Conservation (phyloP, 2,329 filamentous ascomycete genomes). For the Elsinoe ampelina region DNA sequence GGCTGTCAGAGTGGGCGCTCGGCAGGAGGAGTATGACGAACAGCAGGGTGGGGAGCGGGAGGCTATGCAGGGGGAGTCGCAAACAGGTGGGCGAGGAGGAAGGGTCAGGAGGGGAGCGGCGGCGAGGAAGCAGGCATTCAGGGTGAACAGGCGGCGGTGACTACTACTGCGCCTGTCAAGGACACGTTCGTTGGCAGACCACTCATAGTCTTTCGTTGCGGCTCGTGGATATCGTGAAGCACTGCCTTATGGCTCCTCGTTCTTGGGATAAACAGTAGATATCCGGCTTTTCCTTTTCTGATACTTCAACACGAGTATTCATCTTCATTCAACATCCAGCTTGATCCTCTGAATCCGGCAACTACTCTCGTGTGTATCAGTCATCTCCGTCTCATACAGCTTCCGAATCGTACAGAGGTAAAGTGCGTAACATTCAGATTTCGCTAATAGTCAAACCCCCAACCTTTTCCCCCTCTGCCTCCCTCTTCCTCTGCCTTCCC, state of each 20-base stretch:
- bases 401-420: background rate
- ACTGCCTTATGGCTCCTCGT: background rate
- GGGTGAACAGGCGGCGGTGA: too few species aligned
- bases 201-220: background rate
- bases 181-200: too few species aligned
- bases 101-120: too few species aligned
- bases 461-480: background rate
- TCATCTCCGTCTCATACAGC: too few species aligned
- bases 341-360: background rate
- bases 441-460: constrained; percentile 3
- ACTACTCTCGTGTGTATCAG: too few species aligned
- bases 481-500: background rate
- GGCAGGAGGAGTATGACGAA: too few species aligned
- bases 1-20: too few species aligned
- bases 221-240: background rate
- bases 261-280: constrained; percentile 6
- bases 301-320: background rate
- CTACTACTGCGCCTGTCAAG: too few species aligned
- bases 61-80: too few species aligned
- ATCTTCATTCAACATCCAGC: background rate
- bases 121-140: too few species aligned
- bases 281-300: background rate
- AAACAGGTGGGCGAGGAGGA: too few species aligned
- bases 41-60: too few species aligned
- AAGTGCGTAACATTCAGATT: background rate